phyloP scores from a whole-genome alignment of 83 land plant species.

The Diphasiastrum complanatum region DNA sequence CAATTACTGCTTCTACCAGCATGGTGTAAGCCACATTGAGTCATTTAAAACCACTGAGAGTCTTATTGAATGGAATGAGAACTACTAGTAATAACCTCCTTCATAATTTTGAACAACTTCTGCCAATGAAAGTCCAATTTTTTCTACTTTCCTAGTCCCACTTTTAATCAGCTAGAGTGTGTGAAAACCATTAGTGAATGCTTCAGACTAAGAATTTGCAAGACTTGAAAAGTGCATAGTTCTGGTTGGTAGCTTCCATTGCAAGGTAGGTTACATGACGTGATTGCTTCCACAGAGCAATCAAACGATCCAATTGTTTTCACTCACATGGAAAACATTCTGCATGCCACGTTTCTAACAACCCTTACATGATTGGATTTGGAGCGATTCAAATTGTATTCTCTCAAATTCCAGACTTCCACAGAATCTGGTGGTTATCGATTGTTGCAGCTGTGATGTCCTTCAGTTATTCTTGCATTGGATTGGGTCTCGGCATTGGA shows the following conservation, averaged over 20 bases:
- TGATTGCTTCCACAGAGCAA: neutral
- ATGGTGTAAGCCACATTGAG: constrained; percentile 31
- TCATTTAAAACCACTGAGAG: too few relatives aligned
- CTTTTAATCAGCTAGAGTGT: too few relatives aligned
- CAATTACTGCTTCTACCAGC: constrained; percentile 39
- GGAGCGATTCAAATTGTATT: neutral
- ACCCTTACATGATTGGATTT: neutral
- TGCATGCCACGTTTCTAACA: neutral
- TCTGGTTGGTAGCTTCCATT: too few relatives aligned
- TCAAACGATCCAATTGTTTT: neutral
- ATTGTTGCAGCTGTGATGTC: constrained; percentile 1
- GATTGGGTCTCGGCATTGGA: too few relatives aligned
- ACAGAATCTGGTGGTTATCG: neutral
- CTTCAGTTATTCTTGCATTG: neutral
- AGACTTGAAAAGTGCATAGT: too few relatives aligned
- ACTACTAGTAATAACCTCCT: too few relatives aligned
- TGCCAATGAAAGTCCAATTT: too few relatives aligned
- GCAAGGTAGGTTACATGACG: neutral
- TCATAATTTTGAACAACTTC: too few relatives aligned
- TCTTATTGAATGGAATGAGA: neutral
- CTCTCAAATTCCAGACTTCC: neutral
- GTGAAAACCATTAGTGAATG: too few relatives aligned
- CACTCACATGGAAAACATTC: neutral
- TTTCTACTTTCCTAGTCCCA: too few relatives aligned
- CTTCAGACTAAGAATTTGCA: too few relatives aligned